Evolutionary conservation across 495 filamentous ascomycete species (phyloP).

Genomic region (Immersiella caudata): DNA sequence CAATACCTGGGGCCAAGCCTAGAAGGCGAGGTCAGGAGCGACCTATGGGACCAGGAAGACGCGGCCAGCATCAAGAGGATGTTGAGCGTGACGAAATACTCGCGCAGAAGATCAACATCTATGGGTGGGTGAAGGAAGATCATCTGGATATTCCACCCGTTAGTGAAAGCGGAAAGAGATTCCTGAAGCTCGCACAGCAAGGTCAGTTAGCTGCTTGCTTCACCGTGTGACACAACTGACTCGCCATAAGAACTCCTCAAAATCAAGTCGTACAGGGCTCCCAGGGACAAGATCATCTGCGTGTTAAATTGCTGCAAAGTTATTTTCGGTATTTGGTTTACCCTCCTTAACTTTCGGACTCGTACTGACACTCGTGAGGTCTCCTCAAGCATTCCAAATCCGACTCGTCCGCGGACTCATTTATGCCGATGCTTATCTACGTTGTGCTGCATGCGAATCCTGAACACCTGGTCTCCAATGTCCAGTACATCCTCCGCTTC

Average conservation of each 20-base stretch:
- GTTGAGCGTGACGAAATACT: slow-evolving; percentile 94
- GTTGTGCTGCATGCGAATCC: slow-evolving; percentile 94
- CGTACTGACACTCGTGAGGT: slow-evolving; percentile 54
- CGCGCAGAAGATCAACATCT: slow-evolving; percentile 94
- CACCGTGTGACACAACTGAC: slow-evolving; percentile 13
- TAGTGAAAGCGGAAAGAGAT: slow-evolving; percentile 79
- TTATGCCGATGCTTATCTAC: slow-evolving; percentile 94
- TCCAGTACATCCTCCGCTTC: slow-evolving; percentile 97
- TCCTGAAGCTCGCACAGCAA: slow-evolving; percentile 86
- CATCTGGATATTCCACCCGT: slow-evolving; percentile 94
- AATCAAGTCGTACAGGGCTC: slow-evolving; percentile 93
- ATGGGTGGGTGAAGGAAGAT: slow-evolving; percentile 90
- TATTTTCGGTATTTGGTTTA: slow-evolving; percentile 75
- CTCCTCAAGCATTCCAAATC: slow-evolving; percentile 87
- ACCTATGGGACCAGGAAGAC: slow-evolving; percentile 75
- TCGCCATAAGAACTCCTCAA: slow-evolving; percentile 77
- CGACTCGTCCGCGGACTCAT: slow-evolving; percentile 94
- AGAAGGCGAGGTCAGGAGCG: slow-evolving; percentile 69
- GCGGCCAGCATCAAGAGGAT: slow-evolving; percentile 97
- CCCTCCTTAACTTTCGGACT: not conserved
- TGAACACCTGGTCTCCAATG: slow-evolving; percentile 93
- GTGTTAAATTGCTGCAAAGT: slow-evolving; percentile 99
- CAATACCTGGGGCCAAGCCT: slow-evolving; percentile 69
- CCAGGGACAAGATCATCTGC: slow-evolving; percentile 97
- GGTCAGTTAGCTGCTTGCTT: slow-evolving; percentile 49